Base-by-base conservation (phyloP, 2,329 filamentous ascomycete genomes). In the Cladosporium sp. region DNA sequence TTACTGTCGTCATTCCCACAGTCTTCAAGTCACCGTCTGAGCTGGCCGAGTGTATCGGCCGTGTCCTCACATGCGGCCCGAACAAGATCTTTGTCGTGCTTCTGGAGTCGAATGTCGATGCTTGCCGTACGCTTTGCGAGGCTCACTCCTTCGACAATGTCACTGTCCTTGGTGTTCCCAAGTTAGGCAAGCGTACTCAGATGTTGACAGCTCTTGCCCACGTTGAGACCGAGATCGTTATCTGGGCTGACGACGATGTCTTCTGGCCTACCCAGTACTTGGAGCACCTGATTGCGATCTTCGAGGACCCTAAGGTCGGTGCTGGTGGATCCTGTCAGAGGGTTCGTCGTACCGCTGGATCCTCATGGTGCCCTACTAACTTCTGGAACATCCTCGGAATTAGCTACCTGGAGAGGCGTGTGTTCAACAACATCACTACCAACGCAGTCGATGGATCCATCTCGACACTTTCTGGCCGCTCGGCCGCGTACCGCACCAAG, bases 401-500 rank as follows among this genome's bases (percentile, higher is more conserved):
- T 30, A 69, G 78, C n/a, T 86, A 87, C 66, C 77, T 88, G 1
- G 78, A 82, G 63, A 80, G 84, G 0, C 82, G 86, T 69, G 86
- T 86, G 66, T 87, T 82, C 67, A 84, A 87, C 66, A 81, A 83
- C 55, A 76, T 80, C 0, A 75, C 82, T 0, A 81, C 80, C 6
- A 83, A 82, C 61, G 73, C 78, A 6, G 72, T 87, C 9, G 84
- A 87, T 59, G 83, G 82, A 8, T 82, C 82, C 9, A 76, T 84
- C 19, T 85, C 83, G 51, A 81, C 84, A 1, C 73, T 87, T 2
- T 85, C 82, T 0, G 82, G 82, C 0, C 77, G 83, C 5, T 86
- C 84, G 0, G 76, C 74, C 0, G 76, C 77, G 0, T 76, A 83
- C 58, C 79, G 82, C 12, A 78, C 82, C 0, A 28, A 66, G 0